These are phyloP conservation scores for Pisolithus microcarpus DNA, from an alignment of 768 basidiomycete species.

Conservation along the genomic window DNA sequence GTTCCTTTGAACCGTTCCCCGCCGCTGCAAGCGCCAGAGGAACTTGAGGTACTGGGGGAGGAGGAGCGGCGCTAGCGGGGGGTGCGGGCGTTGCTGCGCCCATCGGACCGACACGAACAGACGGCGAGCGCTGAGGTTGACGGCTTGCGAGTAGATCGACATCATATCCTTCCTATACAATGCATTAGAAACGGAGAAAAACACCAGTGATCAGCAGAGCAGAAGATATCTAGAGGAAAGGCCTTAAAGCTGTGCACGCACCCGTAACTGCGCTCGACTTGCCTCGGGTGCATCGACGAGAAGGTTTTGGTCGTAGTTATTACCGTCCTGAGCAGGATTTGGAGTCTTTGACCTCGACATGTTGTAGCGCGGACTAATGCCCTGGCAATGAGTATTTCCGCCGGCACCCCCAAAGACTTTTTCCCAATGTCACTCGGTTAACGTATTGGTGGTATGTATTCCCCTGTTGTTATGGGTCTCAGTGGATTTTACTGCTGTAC, in stretches of 20 bases:
- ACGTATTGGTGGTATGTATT: no score
- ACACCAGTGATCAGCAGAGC: background rate
- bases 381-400: no score
- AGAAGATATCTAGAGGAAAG: background rate
- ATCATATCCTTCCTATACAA: slow-evolving; percentile 14
- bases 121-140: slow-evolving; percentile 10
- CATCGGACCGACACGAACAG: slow-evolving; percentile 11
- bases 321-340: background rate
- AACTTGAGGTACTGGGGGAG: background rate
- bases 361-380: background rate
- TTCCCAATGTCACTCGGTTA: no score
- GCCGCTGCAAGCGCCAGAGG: slow-evolving; percentile 4
- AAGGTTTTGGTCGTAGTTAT: slow-evolving; percentile 32
- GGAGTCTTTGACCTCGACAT: slow-evolving; percentile 19
- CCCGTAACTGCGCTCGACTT: slow-evolving; percentile 38
- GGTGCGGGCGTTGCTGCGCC: slow-evolving; percentile 8
- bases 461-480: no score
- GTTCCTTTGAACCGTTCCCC: slow-evolving; percentile 12
- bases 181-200: background rate
- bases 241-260: slow-evolving; percentile 15
- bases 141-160: slow-evolving; percentile 35
- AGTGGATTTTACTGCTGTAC: no score
- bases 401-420: no score
- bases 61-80: background rate
- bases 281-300: slow-evolving; percentile 35